phyloP scores from a whole-genome alignment of 1,139 yeast genomes.

The Pneumocystis murina region DNA sequence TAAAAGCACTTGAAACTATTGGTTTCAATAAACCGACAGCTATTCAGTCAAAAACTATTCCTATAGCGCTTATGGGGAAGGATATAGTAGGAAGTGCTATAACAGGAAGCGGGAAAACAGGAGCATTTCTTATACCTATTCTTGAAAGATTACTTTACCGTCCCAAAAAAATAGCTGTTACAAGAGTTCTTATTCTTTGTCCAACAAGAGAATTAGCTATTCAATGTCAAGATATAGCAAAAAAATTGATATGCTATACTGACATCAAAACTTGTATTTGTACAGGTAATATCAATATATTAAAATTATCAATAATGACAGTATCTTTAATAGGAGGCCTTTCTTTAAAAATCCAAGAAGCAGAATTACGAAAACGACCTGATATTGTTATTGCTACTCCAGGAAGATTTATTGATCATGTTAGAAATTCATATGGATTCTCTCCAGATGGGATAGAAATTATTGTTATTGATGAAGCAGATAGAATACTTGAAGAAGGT shows the following conservation, averaged over 20 bases:
- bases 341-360: conserved; percentile 87
- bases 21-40: conserved; percentile 84
- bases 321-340: conserved; percentile 37
- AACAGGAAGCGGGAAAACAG: conserved; percentile 98
- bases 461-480: conserved; percentile 91
- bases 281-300: conserved; percentile 40
- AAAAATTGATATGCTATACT: conserved; percentile 61
- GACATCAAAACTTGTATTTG: conserved; percentile 79
- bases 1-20: conserved; percentile 63
- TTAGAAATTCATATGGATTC: conserved; percentile 86
- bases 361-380: conserved; percentile 77
- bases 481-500: conserved; percentile 97
- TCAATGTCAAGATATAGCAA: conserved; percentile 89
- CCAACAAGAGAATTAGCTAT: conserved; percentile 98
- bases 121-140: conserved; percentile 92
- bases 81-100: conserved; percentile 99
- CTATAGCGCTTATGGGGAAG: conserved; percentile 81
- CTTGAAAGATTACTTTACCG: conserved; percentile 81
- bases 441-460: conserved; percentile 83
- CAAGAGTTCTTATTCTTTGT: conserved; percentile 76
- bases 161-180: conserved; percentile 70
- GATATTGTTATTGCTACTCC: conserved; percentile 96
- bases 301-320: not conserved
- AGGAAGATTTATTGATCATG: conserved; percentile 91
- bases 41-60: conserved; percentile 84